Percentiles rank a stretch among this genome's conserved stretches.
phyloP scores from a whole-genome alignment of 805 yeast genomes.

The Jamesozyma piceae region DNA sequence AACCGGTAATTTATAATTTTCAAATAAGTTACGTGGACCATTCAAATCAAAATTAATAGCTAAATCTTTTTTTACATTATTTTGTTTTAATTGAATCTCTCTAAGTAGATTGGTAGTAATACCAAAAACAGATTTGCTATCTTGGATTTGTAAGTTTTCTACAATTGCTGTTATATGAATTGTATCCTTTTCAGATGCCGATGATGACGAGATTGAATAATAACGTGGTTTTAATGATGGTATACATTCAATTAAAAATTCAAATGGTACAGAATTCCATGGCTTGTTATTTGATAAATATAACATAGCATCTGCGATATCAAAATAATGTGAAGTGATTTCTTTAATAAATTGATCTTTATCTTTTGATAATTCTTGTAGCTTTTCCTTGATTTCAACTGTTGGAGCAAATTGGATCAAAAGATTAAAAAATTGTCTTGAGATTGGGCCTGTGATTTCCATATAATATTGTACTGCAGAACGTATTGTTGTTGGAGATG shows the following conservation, averaged over 20 bases:
- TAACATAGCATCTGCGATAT: constrained; percentile 67
- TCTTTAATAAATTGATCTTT: constrained; percentile 59
- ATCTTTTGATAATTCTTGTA: constrained; percentile 47
- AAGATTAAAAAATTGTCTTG: constrained; percentile 75
- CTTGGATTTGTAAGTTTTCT: constrained; percentile 42
- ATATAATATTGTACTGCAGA: constrained; percentile 77
- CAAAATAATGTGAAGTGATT: constrained; percentile 52
- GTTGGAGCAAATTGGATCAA: constrained; percentile 79
- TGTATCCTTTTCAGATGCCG: constrained; percentile 62
- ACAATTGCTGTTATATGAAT: constrained; percentile 88
- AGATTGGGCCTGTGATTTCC: constrained; percentile 87
- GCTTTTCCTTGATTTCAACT: constrained; percentile 35
- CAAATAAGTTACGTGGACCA: constrained; percentile 66
- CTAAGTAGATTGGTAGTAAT: constrained; percentile 84
- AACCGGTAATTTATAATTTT: constrained; percentile 59
- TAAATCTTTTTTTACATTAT: constrained; percentile 21
- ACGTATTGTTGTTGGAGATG: constrained; percentile 76
- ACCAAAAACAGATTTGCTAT: constrained; percentile 38
- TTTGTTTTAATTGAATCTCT: constrained; percentile 52
- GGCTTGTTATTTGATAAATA: constrained; percentile 50
- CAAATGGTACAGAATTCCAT: constrained; percentile 79
- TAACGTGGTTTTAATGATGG: constrained; percentile 87
- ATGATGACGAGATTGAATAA: constrained; percentile 93
- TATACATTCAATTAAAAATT: constrained; percentile 70
- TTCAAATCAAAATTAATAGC: constrained; percentile 54